Conservation (phyloP, 169 alveolate species). For the Eimeria mitis region DNA sequence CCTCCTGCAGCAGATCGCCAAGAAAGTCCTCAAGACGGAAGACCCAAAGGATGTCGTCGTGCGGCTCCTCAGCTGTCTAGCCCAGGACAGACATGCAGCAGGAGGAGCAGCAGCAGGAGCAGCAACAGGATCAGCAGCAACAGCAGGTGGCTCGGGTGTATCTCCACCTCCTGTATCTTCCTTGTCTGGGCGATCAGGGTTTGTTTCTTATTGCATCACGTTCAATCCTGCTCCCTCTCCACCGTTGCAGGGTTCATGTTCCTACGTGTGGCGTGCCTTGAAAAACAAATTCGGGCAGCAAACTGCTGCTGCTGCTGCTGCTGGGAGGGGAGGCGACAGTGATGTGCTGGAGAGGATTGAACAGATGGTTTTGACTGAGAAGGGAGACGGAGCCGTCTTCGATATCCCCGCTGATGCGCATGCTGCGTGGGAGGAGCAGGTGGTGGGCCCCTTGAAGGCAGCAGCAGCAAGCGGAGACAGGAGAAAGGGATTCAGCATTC, state of each 20-base stretch:
- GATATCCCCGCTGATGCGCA: slow-evolving; percentile 10
- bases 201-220: neutral
- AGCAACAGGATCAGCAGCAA: neutral
- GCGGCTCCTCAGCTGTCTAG: slow-evolving; percentile 71
- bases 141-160: neutral
- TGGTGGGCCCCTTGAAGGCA: neutral
- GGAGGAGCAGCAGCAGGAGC: slow-evolving; percentile 53
- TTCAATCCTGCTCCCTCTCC: slow-evolving; percentile 3
- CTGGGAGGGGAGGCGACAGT: neutral
- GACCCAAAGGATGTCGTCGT: neutral
- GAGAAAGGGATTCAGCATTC: neutral
- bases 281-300: slow-evolving; percentile 28
- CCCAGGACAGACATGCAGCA: slow-evolving; percentile 51
- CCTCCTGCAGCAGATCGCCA: slow-evolving; percentile 30
- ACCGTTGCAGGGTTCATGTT: slow-evolving; percentile 12
- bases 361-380: slow-evolving; percentile 22
- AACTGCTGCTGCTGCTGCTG: slow-evolving; percentile 1
- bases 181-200: neutral
- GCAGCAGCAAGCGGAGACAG: slow-evolving; percentile 13
- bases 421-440: neutral
- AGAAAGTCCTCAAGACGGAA: slow-evolving; percentile 48
- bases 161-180: slow-evolving; percentile 8
- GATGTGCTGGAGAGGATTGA: slow-evolving; percentile 44
- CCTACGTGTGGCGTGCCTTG: slow-evolving; percentile 66
- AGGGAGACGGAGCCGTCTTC: slow-evolving; percentile 67